These are phyloP conservation scores for Pisolithus microcarpus DNA, from an alignment of 768 basidiomycete genomes.

Conservation along the genomic window DNA sequence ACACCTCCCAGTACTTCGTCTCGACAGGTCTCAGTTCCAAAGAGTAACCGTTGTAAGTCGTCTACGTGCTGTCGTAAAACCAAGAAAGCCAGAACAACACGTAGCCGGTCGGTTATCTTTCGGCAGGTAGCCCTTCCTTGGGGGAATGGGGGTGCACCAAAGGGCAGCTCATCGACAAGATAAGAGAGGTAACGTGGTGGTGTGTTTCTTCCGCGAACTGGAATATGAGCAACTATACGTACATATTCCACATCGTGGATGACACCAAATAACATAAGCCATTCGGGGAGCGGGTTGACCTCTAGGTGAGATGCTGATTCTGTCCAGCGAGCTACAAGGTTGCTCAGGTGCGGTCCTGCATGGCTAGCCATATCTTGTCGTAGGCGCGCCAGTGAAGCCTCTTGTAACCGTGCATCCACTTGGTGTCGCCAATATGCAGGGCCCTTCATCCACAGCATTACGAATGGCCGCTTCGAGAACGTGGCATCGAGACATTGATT, in stretches of 20 bases:
- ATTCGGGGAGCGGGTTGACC: conserved; percentile 14
- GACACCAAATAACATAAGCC: conserved; percentile 21
- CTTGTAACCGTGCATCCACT: not conserved
- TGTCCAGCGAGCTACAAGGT: conserved; percentile 7
- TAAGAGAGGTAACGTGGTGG: conserved; percentile 7
- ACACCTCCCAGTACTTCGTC: not conserved
- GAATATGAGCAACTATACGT: conserved; percentile 18
- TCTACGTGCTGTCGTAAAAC: conserved; percentile 16
- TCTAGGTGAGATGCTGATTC: not conserved
- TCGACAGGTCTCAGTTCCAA: not conserved
- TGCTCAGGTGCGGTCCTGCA: conserved; percentile 8
- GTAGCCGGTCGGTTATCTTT: conserved; percentile 11
- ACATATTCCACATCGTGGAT: conserved; percentile 12
- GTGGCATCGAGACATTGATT: not conserved
- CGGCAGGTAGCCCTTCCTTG: conserved; percentile 4
- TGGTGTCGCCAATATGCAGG: not conserved
- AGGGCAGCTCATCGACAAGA: conserved; percentile 17
- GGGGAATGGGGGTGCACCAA: not conserved
- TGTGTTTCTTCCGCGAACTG: conserved; percentile 5
- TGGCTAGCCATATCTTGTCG: conserved; percentile 8
- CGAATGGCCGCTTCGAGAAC: not conserved
- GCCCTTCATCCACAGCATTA: conserved; percentile 16
- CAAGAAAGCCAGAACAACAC: conserved; percentile 13
- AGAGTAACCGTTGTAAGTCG: conserved; percentile 11
- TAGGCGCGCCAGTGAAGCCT: conserved; percentile 1